These are phyloP conservation scores for Tetraselmis chui DNA, from an alignment of 139 green algal genomes.

Conservation along the genomic window DNA sequence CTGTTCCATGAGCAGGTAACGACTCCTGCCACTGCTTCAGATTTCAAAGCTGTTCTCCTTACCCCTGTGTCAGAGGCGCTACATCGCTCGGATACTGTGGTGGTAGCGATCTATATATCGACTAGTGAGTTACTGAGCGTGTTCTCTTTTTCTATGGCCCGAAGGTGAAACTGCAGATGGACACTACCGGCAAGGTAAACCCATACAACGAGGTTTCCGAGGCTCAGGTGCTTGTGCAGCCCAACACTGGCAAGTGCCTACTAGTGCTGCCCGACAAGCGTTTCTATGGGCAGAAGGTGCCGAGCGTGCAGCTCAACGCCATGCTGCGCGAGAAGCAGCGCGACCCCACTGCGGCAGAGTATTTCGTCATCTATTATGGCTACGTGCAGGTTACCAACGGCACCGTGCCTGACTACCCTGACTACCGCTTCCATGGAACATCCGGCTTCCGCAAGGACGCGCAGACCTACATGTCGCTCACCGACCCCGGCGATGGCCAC, in stretches of 20 bases:
- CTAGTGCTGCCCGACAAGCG: background rate
- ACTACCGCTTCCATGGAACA: background rate
- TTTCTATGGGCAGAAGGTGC: background rate
- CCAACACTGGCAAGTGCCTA: background rate
- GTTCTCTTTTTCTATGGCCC: background rate
- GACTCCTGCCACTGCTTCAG: background rate
- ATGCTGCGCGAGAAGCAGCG: background rate
- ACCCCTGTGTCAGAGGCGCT: no score
- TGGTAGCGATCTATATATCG: no score
- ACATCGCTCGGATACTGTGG: no score
- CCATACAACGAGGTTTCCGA: background rate
- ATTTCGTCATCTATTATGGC: background rate
- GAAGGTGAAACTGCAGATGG: background rate
- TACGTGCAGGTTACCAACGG: background rate
- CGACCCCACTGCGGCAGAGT: background rate
- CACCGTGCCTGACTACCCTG: background rate
- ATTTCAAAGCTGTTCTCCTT: no score
- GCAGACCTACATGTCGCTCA: background rate
- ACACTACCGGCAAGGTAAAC: background rate
- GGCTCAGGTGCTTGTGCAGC: background rate
- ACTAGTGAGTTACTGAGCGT: no score
- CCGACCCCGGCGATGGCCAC: background rate
- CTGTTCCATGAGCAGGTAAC: background rate
- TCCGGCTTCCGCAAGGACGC: background rate
- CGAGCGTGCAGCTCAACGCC: background rate